These are phyloP conservation scores for Xylaria grammica DNA, from an alignment of 495 filamentous ascomycete genomes.

Conservation along the genomic window DNA sequence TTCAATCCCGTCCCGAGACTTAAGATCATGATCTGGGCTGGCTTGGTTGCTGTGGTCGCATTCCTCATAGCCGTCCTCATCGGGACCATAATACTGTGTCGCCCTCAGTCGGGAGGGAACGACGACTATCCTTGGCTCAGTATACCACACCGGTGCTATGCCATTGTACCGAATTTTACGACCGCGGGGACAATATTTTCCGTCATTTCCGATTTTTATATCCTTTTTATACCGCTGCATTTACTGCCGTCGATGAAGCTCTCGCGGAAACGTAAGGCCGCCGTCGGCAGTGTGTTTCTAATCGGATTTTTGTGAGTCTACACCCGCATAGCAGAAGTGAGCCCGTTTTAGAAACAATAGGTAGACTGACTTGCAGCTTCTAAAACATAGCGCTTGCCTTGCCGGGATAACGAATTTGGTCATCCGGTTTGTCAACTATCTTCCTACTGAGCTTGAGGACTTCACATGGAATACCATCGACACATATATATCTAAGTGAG, in stretches of 20 bases:
- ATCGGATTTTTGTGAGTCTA: conserved; percentile 25
- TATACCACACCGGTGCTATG: conserved; percentile 11
- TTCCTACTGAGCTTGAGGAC: background rate
- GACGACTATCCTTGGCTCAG: conserved; percentile 28
- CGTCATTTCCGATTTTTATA: conserved; percentile 27
- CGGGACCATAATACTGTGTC: conserved; percentile 23
- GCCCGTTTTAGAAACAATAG: background rate
- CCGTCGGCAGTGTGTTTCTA: conserved; percentile 25
- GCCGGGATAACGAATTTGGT: conserved; percentile 1
- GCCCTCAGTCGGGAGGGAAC: conserved; percentile 46
- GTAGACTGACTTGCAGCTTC: background rate
- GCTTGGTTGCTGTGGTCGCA: conserved; percentile 19
- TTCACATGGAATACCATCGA: conserved; percentile 7
- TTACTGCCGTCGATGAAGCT: conserved; percentile 22
- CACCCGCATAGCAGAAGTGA: background rate
- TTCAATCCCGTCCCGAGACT: conserved; percentile 23
- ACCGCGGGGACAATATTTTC: conserved; percentile 22
- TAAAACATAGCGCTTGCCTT: conserved; percentile 11
- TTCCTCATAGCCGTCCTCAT: conserved; percentile 21
- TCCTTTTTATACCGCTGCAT: conserved; percentile 27
- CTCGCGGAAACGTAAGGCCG: conserved; percentile 25
- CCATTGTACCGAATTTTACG: conserved; percentile 9
- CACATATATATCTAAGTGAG: conserved; percentile 17
- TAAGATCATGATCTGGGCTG: conserved; percentile 25
- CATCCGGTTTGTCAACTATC: conserved; percentile 11